phyloP scores from a whole-genome alignment of 768 basidiomycete genomes.

The Thelephora ganbajun region DNA sequence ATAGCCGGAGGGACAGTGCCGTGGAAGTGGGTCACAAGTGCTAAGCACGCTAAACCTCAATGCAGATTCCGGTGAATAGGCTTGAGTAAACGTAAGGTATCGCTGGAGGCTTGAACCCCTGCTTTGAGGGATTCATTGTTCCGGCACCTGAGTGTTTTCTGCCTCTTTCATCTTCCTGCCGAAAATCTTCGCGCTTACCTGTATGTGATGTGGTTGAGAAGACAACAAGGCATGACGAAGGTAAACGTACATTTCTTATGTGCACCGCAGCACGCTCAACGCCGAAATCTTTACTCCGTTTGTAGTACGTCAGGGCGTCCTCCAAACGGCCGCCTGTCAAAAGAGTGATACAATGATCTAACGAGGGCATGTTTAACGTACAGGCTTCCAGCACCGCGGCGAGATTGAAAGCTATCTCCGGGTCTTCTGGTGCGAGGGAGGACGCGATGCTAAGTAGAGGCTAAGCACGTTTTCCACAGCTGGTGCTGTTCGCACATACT shows the following conservation, averaged over 20 bases:
- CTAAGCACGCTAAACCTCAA: too few relatives aligned
- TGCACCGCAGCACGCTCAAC: conserved; percentile 75
- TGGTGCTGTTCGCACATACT: conserved; percentile 29
- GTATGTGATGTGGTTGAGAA: conserved; percentile 9
- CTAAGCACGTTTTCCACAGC: background rate
- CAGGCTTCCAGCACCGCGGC: conserved; percentile 86
- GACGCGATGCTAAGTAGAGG: conserved; percentile 52
- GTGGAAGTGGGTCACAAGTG: too few relatives aligned
- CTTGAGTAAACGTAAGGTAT: too few relatives aligned
- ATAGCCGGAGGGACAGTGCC: too few relatives aligned
- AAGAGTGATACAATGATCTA: background rate
- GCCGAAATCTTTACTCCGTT: conserved; percentile 61
- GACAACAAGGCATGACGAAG: conserved; percentile 5
- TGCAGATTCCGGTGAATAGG: too few relatives aligned
- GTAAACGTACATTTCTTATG: conserved; percentile 56
- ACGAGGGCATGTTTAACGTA: conserved; percentile 20
- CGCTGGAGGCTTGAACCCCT: too few relatives aligned
- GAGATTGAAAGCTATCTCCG: conserved; percentile 85
- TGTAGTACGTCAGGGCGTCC: conserved; percentile 71
- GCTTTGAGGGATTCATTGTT: too few relatives aligned
- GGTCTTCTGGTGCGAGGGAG: conserved; percentile 76
- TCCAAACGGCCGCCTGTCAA: conserved; percentile 59
- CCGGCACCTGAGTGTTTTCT: background rate
- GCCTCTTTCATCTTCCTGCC: conserved; percentile 37
- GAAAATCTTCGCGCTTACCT: conserved; percentile 76